These are phyloP conservation scores for Penicillium oxalicum DNA, from an alignment of 2,329 filamentous ascomycete genomes.

Conservation along the genomic window DNA sequence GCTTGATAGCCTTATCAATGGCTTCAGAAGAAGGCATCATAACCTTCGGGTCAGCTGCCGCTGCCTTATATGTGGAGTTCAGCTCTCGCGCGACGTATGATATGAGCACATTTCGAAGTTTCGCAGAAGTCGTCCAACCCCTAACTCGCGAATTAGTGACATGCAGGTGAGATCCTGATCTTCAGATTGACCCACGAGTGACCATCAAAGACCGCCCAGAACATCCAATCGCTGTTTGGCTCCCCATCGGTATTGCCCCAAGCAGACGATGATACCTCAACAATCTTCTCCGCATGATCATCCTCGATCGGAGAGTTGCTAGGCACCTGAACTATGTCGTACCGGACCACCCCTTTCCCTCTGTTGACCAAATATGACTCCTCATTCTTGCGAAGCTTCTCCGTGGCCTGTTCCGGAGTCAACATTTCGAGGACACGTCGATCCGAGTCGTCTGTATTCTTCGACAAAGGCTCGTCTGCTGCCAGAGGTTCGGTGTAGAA, in stretches of 20 bases:
- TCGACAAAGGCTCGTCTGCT: conserved; percentile 79
- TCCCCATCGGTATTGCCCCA: conserved; percentile 51
- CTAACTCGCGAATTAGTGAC: conserved; percentile 42
- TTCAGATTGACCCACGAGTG: conserved; percentile 62
- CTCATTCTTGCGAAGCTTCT: conserved; percentile 81
- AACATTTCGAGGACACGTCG: conserved; percentile 91
- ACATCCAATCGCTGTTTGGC: conserved; percentile 87
- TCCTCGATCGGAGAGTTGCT: conserved; percentile 98
- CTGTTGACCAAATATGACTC: conserved; percentile 86
- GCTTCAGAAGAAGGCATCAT: conserved; percentile 68
- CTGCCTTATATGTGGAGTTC: conserved; percentile 81
- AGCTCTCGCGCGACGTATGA: conserved; percentile 88
- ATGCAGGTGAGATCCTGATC: neutral
- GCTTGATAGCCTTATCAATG: conserved; percentile 87
- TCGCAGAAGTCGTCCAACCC: conserved; percentile 97
- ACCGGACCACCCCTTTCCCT: conserved; percentile 85
- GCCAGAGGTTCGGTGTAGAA: conserved; percentile 82
- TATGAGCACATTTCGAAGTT: conserved; percentile 85
- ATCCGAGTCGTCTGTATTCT: conserved; percentile 78
- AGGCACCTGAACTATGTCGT: conserved; percentile 88
- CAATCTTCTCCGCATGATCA: conserved; percentile 96
- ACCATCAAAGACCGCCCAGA: conserved; percentile 98
- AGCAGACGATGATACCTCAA: conserved; percentile 68
- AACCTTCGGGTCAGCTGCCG: conserved; percentile 51
- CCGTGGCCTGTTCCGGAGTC: conserved; percentile 85